These are phyloP conservation scores for Solanum ossicruentum DNA, from an alignment of 257 asterid species.

Conservation along the genomic window DNA sequence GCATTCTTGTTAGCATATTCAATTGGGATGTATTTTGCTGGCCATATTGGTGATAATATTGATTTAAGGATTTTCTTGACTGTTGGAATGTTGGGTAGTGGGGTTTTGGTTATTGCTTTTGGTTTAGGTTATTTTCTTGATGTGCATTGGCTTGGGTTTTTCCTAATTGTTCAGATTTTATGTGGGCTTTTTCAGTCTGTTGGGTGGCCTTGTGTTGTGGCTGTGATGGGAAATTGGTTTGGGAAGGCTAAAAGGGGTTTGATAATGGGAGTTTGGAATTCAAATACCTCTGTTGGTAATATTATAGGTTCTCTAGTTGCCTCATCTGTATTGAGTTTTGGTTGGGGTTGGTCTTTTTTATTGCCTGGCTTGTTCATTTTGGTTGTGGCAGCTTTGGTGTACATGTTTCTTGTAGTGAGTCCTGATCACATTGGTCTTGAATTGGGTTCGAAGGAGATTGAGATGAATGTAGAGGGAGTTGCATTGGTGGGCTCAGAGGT, in stretches of 20 bases:
- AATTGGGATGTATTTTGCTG: slow-evolving; percentile 75
- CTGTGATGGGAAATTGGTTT: slow-evolving; percentile 88
- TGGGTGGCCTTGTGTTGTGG: slow-evolving; percentile 97
- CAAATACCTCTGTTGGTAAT: slow-evolving; percentile 84
- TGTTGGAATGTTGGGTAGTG: slow-evolving; percentile 86
- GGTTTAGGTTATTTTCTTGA: slow-evolving; percentile 78
- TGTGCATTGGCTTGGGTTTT: slow-evolving; percentile 51
- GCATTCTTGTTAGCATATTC: slow-evolving; percentile 67
- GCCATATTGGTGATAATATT: slow-evolving; percentile 67
- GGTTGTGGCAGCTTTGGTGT: slow-evolving; percentile 30
- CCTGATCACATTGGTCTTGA: slow-evolving; percentile 60
- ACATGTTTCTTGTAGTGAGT: slow-evolving; percentile 58
- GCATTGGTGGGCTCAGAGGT: slow-evolving; percentile 45
- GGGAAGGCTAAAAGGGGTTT: slow-evolving; percentile 78
- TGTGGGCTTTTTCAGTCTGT: slow-evolving; percentile 91
- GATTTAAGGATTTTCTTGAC: slow-evolving; percentile 70
- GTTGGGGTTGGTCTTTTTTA: slow-evolving; percentile 98
- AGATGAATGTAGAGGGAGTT: slow-evolving; percentile 50
- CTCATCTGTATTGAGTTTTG: slow-evolving; percentile 63
- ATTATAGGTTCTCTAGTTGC: slow-evolving; percentile 81
- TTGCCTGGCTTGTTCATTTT: slow-evolving; percentile 61
- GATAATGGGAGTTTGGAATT: slow-evolving; percentile 87
- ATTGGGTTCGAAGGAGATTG: slow-evolving; percentile 31
- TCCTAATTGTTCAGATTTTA: slow-evolving; percentile 45
- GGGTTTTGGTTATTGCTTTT: slow-evolving; percentile 42